Evolutionary conservation across 768 basidiomycete genomes (phyloP).

Genomic region (Russula griseocarnosa): DNA sequence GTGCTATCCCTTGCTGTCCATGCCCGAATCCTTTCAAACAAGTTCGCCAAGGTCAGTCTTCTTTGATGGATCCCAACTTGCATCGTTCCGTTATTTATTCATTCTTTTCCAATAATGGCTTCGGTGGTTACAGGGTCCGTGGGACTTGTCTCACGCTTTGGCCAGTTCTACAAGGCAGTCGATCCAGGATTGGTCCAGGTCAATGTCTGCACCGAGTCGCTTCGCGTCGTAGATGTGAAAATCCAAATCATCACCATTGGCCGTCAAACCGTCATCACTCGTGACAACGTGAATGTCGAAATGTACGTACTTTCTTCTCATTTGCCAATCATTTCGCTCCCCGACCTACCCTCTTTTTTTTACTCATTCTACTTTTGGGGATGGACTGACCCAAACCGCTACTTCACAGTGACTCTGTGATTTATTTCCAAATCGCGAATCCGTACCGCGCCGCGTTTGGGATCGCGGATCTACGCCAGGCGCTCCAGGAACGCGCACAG

Average conservation of each 20-base stretch:
- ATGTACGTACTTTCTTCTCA: constrained; percentile 50
- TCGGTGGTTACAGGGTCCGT: constrained; percentile 60
- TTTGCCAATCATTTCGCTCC: background rate
- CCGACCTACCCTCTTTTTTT: background rate
- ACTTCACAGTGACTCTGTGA: constrained; percentile 72
- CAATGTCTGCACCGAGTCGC: constrained; percentile 89
- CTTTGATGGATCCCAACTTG: background rate
- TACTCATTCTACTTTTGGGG: background rate
- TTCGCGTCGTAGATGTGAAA: constrained; percentile 88
- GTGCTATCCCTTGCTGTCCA: constrained; percentile 81
- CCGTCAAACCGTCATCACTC: constrained; percentile 85
- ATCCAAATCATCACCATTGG: constrained; percentile 91
- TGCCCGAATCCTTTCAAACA: constrained; percentile 81
- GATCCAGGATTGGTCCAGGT: constrained; percentile 89
- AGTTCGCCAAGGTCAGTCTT: constrained; percentile 68
- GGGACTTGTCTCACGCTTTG: constrained; percentile 89
- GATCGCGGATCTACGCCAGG: constrained; percentile 83
- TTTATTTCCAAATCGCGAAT: constrained; percentile 86
- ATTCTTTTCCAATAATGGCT: constrained; percentile 16
- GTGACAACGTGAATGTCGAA: constrained; percentile 94
- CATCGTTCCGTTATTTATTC: background rate
- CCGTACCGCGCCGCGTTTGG: constrained; percentile 95
- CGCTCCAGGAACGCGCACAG: constrained; percentile 80
- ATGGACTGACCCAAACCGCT: background rate
- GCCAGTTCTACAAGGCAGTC: constrained; percentile 94